Evolutionary conservation across 1,284 basidiomycete genomes (phyloP).

Genomic region (Tetrapyrgos nigripes): DNA sequence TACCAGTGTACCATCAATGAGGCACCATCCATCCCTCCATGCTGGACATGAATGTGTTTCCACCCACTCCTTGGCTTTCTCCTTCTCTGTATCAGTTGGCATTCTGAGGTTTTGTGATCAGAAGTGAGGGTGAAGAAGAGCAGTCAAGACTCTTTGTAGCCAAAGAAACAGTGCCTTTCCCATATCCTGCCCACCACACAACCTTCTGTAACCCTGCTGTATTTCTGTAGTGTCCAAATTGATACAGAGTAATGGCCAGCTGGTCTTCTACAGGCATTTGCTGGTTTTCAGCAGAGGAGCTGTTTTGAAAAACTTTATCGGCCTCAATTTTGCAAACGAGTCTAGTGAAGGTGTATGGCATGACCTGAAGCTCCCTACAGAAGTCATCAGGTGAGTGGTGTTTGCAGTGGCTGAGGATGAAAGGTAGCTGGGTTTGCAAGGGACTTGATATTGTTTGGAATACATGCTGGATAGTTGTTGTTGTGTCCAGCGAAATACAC

Average conservation of each 20-base stretch:
- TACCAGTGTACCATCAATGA: no score
- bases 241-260: no score
- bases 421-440: conserved; percentile 1
- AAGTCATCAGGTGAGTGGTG: conserved; percentile 18
- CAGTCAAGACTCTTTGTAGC: not conserved
- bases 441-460: not conserved
- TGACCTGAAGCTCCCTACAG: conserved; percentile 25
- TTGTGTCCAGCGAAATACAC: no score
- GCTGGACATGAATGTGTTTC: conserved; percentile 23
- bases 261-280: conserved; percentile 28
- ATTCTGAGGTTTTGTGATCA: not conserved
- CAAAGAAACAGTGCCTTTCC: not conserved
- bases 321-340: conserved; percentile 25
- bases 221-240: conserved; percentile 30
- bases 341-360: conserved; percentile 29
- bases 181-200: conserved; percentile 18
- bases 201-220: conserved; percentile 19
- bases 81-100: conserved; percentile 6
- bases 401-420: not conserved
- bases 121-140: not conserved
- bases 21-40: conserved; percentile 28
- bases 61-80: conserved; percentile 8
- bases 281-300: conserved; percentile 17
- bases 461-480: not conserved
- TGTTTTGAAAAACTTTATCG: conserved; percentile 25